A percentile compares a stretch with the other conserved stretches of the same genome.
phyloP scores from a whole-genome alignment of 179 eudicot species.

The Beta macrorhiza region DNA sequence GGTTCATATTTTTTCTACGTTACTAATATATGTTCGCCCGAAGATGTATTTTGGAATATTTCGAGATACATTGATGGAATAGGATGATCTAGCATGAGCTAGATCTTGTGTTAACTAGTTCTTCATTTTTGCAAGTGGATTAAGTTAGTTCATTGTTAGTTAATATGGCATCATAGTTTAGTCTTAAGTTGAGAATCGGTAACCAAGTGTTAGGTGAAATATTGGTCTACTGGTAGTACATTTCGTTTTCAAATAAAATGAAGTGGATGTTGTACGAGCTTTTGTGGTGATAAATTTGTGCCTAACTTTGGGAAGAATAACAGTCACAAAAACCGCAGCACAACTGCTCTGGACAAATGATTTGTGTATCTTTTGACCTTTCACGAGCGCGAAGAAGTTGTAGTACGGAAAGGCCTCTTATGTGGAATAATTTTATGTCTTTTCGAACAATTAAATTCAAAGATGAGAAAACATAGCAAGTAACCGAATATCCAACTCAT shows the following conservation, averaged over 20 bases:
- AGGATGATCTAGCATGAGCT: too few species aligned
- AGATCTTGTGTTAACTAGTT: too few species aligned
- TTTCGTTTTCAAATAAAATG: constrained; percentile 2
- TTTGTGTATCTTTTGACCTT: constrained; percentile 13
- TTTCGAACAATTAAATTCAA: constrained; percentile 12
- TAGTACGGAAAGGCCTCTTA: background rate
- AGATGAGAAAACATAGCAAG: constrained; percentile 7
- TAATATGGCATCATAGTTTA: background rate
- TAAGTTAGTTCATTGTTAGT: background rate
- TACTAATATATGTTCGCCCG: too few species aligned
- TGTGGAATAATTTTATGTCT: constrained; percentile 4
- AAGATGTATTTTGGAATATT: background rate
- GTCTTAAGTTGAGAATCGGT: constrained; percentile 6
- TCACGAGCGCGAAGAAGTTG: background rate
- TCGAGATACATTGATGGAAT: background rate
- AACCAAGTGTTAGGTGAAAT: constrained; percentile 21
- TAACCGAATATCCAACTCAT: constrained; percentile 19
- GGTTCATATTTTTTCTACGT: too few species aligned
- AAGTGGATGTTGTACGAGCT: background rate
- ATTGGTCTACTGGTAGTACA: constrained; percentile 12
- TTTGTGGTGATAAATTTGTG: background rate
- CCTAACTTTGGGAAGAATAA: background rate
- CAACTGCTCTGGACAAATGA: background rate
- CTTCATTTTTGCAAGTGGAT: too few species aligned
- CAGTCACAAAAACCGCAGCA: background rate